Base-by-base conservation (phyloP, 1,139 yeast genomes). In the Candida anutae region DNA sequence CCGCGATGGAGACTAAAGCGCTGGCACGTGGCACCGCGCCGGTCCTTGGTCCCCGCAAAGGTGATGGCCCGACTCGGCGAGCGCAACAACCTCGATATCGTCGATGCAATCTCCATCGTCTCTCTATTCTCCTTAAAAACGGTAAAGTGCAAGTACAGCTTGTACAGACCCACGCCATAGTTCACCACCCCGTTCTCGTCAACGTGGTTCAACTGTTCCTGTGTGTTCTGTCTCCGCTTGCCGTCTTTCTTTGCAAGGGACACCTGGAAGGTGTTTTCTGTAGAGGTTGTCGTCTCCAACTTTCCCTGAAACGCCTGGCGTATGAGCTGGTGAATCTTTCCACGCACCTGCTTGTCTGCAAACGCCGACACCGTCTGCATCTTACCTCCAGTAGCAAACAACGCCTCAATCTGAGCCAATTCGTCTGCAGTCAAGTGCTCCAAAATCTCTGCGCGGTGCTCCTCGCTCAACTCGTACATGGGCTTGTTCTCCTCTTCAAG, bases 21-120 rank as follows among this genome's bases (percentile, higher is more conserved):
- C 55, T 90, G 99, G 31, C 87, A 85, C 1, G 99, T 93, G 15
- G 84, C 90, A 30, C 94, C 99, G 48, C 99, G 74, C 45, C 97
- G 74, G 53, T 90, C 99, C 47, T 90, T 90, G 4, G 98, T 93
- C 13, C 99, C 99, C 1, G 97, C 94, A 53, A 78, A 87, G 30
- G 82, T 68, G 22, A 90, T 67, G 21, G 63, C 52, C 41, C 78
- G 81, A 5, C 80, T 65, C 12, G 88, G 90, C 12, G 82, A 58
- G 36, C 88, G 70, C 41, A 90, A 62, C 38, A 83, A 70, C 46
- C 80, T 81, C 22, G 90, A 62, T 26, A 90, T 61, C 20, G 81
- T 58, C 16, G 77, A 70, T 1, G 94, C 93, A 6, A 84, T 88
- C 53, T 90, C 97, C 96, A 90, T 87, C 2, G 99, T 88, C 46